Base-by-base conservation (phyloP, 169 alveolate genomes). In the Eimeria mitis region DNA sequence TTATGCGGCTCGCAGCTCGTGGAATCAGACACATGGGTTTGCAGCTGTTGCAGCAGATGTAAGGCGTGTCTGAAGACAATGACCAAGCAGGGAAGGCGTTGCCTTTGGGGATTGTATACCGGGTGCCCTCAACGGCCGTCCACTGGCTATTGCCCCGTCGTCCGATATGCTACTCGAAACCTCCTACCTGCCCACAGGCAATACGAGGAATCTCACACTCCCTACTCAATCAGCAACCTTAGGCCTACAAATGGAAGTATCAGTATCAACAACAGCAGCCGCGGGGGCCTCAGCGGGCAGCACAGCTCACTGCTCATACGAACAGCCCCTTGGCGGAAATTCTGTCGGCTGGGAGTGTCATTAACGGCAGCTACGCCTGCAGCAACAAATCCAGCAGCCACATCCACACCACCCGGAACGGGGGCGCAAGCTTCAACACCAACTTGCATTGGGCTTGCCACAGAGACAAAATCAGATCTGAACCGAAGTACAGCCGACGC, bases 51-150 rank as follows among this genome's bases (percentile, higher is more conserved):
- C n/a, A 83, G 52, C 68, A 52, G 56, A 83, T 83, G 68, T 11
- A 49, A 13, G 73, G 68, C 21, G 54, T 56, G n/a, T 34, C 76
- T 56, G 75, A 28, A 42, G 44, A 54, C 70, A 83, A 83, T 83
- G 90, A 70, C 47, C 37, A 14, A 11, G 49, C 56, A 83, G 90
- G 90, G 90, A 31, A 83, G 73, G 34, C 49, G 40, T 16, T 83
- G 31, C 16, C 56, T 54, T 19, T 9, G 40, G 75, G 56, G 70
- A 59, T 37, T 31, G 2, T 81, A 34, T 81, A 6, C 37, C 37
- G 56, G 90, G 16, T 54, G 54, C 3, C 90, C 21, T 40, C 90
- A 56, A 28, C 76, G 56, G 14, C 76, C 47, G 14, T 28, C 16
- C 13, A 14, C n/a, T 9, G 47, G 89, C 25, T 52, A 11, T 31